Percentiles rank a stretch among this genome's conserved stretches.
Conservation (phyloP, 345 rosid genomes). For the Salix arbutifolia region DNA sequence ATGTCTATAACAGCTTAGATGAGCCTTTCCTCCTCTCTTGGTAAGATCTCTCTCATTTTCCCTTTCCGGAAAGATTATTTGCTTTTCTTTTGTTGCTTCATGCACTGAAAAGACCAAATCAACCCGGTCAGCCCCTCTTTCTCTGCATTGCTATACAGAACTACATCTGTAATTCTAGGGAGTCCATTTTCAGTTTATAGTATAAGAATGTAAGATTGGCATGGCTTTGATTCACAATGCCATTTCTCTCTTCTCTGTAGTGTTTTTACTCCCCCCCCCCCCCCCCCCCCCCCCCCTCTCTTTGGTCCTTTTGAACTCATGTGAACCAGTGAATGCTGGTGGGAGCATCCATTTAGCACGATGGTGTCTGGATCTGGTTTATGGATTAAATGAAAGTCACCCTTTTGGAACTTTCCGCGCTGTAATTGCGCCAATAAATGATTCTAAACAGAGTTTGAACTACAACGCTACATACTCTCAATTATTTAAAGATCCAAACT, state of each 20-base stretch:
- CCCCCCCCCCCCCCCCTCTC: no score
- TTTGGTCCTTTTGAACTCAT: neutral
- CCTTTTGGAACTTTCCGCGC: neutral
- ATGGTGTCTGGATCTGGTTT: neutral
- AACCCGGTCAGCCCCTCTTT: neutral
- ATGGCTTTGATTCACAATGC: neutral
- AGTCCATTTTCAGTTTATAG: neutral
- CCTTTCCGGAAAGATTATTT: neutral
- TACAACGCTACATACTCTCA: neutral
- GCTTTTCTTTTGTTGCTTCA: neutral
- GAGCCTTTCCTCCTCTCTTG: slow-evolving; percentile 32
- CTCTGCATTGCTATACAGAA: no score
- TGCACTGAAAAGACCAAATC: slow-evolving; percentile 15
- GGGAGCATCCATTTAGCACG: neutral
- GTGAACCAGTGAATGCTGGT: neutral
- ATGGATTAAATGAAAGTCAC: neutral
- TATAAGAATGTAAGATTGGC: neutral
- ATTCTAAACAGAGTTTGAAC: neutral
- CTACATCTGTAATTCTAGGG: neutral
- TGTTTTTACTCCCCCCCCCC: no score
- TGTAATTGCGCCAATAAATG: neutral
- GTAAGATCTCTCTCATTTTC: slow-evolving; percentile 10
- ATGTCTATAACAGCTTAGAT: slow-evolving; percentile 28
- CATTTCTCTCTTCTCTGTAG: neutral
- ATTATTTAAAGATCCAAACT: neutral